Evolutionary conservation across 345 rosid species (phyloP).

Genomic region (Murraya paniculata): DNA sequence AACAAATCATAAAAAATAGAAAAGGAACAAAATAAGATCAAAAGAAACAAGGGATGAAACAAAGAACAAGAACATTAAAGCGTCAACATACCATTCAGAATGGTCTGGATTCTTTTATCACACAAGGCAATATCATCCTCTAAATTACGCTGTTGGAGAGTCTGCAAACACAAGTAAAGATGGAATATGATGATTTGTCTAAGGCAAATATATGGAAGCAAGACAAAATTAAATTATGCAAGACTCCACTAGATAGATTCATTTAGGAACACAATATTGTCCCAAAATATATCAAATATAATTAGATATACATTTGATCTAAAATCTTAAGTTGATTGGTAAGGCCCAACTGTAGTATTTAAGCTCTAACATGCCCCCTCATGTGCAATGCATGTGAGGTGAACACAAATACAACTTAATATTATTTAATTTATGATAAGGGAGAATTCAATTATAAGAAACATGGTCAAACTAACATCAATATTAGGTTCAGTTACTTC

Average conservation of each 20-base stretch:
- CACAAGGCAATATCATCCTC: conserved; percentile 69
- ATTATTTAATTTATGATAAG: not conserved
- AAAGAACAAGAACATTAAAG: not conserved
- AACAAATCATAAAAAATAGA: not conserved
- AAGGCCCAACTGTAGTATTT: not conserved
- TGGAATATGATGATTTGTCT: not conserved
- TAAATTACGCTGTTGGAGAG: conserved; percentile 52
- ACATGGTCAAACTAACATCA: not conserved
- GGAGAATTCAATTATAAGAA: not conserved
- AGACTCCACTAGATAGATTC: not conserved
- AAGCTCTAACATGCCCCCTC: not conserved
- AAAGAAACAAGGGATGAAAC: not conserved
- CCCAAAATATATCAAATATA: not conserved
- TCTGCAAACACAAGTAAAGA: conserved; percentile 38
- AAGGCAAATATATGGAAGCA: not conserved
- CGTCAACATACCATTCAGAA: conserved; percentile 41
- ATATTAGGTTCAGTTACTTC: not conserved
- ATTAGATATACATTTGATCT: not conserved
- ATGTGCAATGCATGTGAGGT: no score
- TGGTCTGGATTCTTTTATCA: conserved; percentile 45
- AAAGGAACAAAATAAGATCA: not conserved
- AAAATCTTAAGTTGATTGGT: not conserved
- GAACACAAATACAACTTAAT: no score
- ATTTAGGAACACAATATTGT: not conserved
- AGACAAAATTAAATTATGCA: not conserved